Conservation (phyloP, 805 yeast species). For the Metschnikowia orientalis region DNA sequence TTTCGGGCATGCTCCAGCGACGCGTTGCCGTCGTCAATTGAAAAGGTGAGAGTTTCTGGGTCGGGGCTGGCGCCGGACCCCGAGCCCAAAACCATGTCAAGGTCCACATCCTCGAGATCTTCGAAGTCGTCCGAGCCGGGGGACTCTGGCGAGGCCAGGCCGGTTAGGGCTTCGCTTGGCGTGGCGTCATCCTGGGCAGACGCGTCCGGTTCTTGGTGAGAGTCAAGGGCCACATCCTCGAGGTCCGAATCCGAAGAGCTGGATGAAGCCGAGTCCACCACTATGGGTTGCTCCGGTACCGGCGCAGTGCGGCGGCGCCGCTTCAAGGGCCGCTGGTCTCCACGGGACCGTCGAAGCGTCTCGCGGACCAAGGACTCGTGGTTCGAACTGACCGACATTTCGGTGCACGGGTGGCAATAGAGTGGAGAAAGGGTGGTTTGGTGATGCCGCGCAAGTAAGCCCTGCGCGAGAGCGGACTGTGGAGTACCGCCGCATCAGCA, state of each 20-base stretch:
- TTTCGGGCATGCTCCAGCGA: constrained; percentile 14
- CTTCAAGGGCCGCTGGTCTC: constrained; percentile 5
- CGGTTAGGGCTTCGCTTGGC: neutral
- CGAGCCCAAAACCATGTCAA: constrained; percentile 14
- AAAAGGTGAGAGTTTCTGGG: constrained; percentile 16
- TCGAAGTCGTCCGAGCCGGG: constrained; percentile 34
- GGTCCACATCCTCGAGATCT: constrained; percentile 29
- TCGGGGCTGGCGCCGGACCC: neutral
- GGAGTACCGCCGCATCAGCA: too few species aligned
- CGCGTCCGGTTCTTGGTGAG: constrained; percentile 10
- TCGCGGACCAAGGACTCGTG: constrained; percentile 15
- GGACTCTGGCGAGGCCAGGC: constrained; percentile 4
- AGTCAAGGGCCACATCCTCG: constrained; percentile 25
- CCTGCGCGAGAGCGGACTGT: too few species aligned
- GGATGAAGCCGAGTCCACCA: constrained; percentile 8
- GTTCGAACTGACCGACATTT: constrained; percentile 10
- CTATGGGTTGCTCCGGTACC: constrained; percentile 6
- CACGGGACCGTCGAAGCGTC: constrained; percentile 5
- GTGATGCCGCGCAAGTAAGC: too few species aligned
- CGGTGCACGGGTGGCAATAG: too few species aligned
- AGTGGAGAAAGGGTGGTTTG: too few species aligned
- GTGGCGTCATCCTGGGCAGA: neutral
- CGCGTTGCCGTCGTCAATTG: constrained; percentile 7
- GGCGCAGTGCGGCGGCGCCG: constrained; percentile 7
- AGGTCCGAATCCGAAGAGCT: constrained; percentile 10